Conservation (phyloP, 108 stramenopile species). For the Cyclotella kingstonii region DNA sequence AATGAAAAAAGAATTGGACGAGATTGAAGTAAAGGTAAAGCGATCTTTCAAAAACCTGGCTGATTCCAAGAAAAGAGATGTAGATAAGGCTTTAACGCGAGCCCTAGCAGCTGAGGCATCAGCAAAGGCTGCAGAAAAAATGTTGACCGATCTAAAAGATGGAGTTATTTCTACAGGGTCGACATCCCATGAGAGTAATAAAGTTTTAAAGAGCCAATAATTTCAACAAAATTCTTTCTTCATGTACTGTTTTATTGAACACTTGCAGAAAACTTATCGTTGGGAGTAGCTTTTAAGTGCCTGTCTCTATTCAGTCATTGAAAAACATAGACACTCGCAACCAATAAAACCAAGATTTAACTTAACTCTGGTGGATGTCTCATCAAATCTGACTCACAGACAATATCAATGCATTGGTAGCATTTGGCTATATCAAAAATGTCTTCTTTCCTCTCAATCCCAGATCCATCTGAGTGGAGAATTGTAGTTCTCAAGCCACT, state of each 20-base stretch:
- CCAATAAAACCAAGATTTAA: slow-evolving; percentile 2
- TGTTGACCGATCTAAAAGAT: slow-evolving; percentile 12
- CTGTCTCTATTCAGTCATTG: no score
- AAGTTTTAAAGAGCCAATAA: not conserved
- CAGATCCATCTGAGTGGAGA: not conserved
- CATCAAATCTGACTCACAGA: slow-evolving; percentile 50
- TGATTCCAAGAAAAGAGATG: slow-evolving; percentile 22
- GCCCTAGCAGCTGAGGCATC: slow-evolving; percentile 15
- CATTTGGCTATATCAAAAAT: slow-evolving; percentile 81
- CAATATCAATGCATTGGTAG: slow-evolving; percentile 58
- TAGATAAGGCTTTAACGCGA: slow-evolving; percentile 14
- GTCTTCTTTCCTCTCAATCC: slow-evolving; percentile 55
- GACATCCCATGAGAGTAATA: slow-evolving; percentile 6
- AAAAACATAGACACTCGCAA: no score
- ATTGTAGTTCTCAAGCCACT: slow-evolving; percentile 64
- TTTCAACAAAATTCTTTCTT: not conserved
- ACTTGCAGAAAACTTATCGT: not conserved
- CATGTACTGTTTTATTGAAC: not conserved
- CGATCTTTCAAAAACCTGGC: slow-evolving; percentile 11
- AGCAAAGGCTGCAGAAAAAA: slow-evolving; percentile 18
- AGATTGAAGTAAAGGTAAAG: slow-evolving; percentile 20
- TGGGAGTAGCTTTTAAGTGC: no score
- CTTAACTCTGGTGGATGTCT: slow-evolving; percentile 38
- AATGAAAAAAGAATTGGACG: slow-evolving; percentile 32
- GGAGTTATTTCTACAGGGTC: slow-evolving; percentile 14